Conservation (phyloP, 2,329 filamentous ascomycete genomes). For the Diaporthe caulivora region DNA sequence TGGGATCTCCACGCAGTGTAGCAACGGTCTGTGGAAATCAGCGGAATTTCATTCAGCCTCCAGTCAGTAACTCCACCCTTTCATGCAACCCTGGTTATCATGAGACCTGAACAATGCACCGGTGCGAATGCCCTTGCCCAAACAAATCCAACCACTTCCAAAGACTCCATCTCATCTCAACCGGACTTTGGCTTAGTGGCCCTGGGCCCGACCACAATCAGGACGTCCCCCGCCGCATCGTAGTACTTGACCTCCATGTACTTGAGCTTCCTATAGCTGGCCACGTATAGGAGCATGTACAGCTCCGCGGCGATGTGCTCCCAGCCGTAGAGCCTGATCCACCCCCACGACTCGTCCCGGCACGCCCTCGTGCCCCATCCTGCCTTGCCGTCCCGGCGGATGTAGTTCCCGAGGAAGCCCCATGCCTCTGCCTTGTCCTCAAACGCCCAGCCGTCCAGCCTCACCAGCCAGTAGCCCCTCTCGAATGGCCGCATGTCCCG, state of each 20-base stretch:
- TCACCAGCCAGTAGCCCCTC: slow-evolving; percentile 82
- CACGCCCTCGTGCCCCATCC: slow-evolving; percentile 77
- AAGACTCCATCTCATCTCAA: not conserved
- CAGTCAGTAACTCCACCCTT: not conserved
- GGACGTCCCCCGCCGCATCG: slow-evolving; percentile 68
- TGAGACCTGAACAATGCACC: not conserved
- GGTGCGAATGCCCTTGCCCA: not conserved
- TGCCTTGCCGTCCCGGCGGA: slow-evolving; percentile 65
- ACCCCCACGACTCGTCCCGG: slow-evolving; percentile 56
- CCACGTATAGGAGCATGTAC: slow-evolving; percentile 81
- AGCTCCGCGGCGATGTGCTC: slow-evolving; percentile 79
- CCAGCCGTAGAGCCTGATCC: slow-evolving; percentile 82
- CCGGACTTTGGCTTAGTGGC: slow-evolving; percentile 19
- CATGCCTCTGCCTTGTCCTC: slow-evolving; percentile 67
- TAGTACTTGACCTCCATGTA: slow-evolving; percentile 73
- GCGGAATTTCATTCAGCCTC: not conserved
- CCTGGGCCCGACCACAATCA: slow-evolving; percentile 58
- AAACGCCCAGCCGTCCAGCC: slow-evolving; percentile 66
- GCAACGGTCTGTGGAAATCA: not conserved
- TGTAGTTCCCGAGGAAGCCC: slow-evolving; percentile 70
- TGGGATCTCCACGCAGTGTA: too few relatives aligned
- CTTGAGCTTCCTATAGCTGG: slow-evolving; percentile 73
- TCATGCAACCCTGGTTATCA: slow-evolving; percentile 26
- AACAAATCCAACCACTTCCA: not conserved
- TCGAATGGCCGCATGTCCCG: slow-evolving; percentile 71